These are phyloP conservation scores for Pythium utonaiense DNA, from an alignment of 352 stramenopile genomes.

Conservation along the genomic window DNA sequence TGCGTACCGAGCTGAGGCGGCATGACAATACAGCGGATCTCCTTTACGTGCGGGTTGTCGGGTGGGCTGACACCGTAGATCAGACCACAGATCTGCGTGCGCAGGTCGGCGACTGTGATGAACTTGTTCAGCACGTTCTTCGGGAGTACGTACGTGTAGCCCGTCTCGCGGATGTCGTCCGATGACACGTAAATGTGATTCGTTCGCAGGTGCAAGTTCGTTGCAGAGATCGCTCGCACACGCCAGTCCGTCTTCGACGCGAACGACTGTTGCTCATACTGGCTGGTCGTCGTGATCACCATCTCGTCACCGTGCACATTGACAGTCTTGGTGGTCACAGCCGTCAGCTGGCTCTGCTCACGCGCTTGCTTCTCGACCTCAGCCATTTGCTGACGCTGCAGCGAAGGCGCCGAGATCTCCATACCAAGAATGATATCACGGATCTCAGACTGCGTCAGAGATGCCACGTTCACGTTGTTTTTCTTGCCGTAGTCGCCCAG, in stretches of 20 bases:
- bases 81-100: conserved; percentile 97
- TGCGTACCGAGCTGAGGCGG: conserved; percentile 98
- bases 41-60: conserved; percentile 98
- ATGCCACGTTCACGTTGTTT: conserved; percentile 99
- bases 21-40: conserved; percentile 99
- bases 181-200: conserved; percentile 99
- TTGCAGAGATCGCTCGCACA: conserved; percentile 97
- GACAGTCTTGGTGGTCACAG: conserved; percentile 98
- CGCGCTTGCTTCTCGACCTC: conserved; percentile 99
- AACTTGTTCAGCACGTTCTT: conserved; percentile 99
- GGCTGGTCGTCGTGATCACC: conserved; percentile 98
- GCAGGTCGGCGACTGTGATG: conserved; percentile 97
- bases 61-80: conserved; percentile 98
- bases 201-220: conserved; percentile 98
- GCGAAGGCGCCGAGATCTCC: conserved; percentile 98
- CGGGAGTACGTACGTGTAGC: conserved; percentile 98
- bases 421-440: conserved; percentile 99
- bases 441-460: conserved; percentile 99
- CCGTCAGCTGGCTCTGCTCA: conserved; percentile 97
- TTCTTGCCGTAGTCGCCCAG: conserved; percentile 99
- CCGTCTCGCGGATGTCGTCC: conserved; percentile 97
- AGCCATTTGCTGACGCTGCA: conserved; percentile 99
- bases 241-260: conserved; percentile 99
- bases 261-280: conserved; percentile 99
- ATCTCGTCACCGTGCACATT: conserved; percentile 99